Conservation (phyloP, 1,284 basidiomycete genomes). For the Austroboletus novae-zelandiae region DNA sequence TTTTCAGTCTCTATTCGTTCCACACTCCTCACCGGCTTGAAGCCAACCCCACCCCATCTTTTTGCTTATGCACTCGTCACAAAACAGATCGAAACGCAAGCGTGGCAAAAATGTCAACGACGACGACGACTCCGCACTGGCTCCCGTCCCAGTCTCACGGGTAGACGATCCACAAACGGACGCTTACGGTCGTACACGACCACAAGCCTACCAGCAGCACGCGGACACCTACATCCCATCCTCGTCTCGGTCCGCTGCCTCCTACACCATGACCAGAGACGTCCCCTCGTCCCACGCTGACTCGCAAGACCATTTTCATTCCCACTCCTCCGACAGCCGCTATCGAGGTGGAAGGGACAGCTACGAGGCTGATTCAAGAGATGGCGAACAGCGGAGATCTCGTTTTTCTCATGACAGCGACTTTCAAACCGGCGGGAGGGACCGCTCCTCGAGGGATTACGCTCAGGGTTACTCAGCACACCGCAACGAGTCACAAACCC, state of each 20-base stretch:
- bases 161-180: constrained; percentile 44
- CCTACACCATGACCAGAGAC: constrained; percentile 48
- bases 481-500: constrained; percentile 43
- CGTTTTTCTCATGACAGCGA: constrained; percentile 38
- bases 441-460: constrained; percentile 46
- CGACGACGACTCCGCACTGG: constrained; percentile 41
- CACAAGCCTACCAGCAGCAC: constrained; percentile 41
- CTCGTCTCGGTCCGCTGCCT: constrained; percentile 39
- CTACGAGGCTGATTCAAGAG: constrained; percentile 45
- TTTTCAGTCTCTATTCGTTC: constrained; percentile 21
- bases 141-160: constrained; percentile 45
- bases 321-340: constrained; percentile 45
- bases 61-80: constrained; percentile 47
- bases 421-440: constrained; percentile 39
- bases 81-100: constrained; percentile 48
- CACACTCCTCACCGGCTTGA: constrained; percentile 24
- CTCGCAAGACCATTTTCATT: constrained; percentile 51
- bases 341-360: constrained; percentile 50
- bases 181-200: constrained; percentile 42
- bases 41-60: constrained; percentile 30
- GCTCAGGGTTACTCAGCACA: constrained; percentile 41
- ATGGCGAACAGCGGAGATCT: constrained; percentile 44
- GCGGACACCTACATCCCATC: constrained; percentile 49
- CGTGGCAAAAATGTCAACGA: constrained; percentile 48
- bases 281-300: constrained; percentile 50